Evolutionary conservation across 2,329 filamentous ascomycete species (phyloP).

Genomic region (Botrytis elliptica): DNA sequence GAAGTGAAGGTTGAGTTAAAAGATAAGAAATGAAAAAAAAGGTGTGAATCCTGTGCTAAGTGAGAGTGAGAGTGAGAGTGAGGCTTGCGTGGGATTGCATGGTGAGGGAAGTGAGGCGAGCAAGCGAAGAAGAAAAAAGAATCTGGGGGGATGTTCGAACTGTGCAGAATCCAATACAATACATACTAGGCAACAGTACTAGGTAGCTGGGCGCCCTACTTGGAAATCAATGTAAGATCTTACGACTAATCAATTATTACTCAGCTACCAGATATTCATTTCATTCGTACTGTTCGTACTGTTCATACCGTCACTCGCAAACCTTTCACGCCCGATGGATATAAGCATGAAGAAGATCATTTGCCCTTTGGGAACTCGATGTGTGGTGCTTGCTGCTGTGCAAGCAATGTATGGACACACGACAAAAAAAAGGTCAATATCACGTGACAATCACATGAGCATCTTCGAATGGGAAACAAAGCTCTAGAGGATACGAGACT

Average conservation of each 20-base stretch:
- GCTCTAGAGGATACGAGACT: neutral
- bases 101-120: constrained; percentile 16
- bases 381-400: neutral
- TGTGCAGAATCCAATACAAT: neutral
- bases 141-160: neutral
- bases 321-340: neutral
- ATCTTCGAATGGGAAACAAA: neutral
- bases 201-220: neutral
- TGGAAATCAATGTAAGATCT: neutral
- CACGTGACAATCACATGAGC: neutral
- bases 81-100: neutral
- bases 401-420: neutral
- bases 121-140: constrained; percentile 9
- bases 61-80: constrained; percentile 15
- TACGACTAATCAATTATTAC: neutral
- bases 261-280: neutral
- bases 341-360: neutral
- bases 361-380: neutral
- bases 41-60: neutral
- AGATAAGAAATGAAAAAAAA: neutral
- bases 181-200: neutral
- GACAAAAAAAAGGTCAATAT: neutral
- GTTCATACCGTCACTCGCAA: neutral
- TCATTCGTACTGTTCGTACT: neutral
- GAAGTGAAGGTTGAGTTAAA: neutral